Evolutionary conservation across 2,329 filamentous ascomycete species (phyloP), one percentile per base, ranked within the genome.

Genomic region (Calonectria pseudoturangicola): DNA sequence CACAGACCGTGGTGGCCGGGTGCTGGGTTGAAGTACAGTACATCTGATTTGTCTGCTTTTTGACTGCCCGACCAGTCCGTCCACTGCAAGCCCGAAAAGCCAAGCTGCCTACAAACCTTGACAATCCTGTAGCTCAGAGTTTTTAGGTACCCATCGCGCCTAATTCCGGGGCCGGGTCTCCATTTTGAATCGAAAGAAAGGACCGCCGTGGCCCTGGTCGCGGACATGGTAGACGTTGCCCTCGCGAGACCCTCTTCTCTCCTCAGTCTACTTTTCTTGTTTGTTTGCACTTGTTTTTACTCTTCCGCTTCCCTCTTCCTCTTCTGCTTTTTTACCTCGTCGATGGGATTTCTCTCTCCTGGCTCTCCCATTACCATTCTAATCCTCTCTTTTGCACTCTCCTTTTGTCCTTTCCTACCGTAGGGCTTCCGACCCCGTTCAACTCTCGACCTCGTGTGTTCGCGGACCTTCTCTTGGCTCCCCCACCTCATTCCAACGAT

Each of bases 171-270:
- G 68, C 64, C 73, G 68, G 70, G 73, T 70, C 74, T 68, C 66
- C 75, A 74, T 77, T 60, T 60, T 76, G 71, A 69, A 78, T 78
- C 73, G 64, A 76, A 78, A 74, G 76, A 75, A 63, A 67, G 54
- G 70, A 71, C 64, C 70, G 47, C 69, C 67, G 70, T 70, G 54
- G 73, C 76, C 76, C 77, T 69, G 50, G 60, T 62, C 51, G 51
- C 43, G 71, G 76, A 77, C 72, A 54, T 73, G 56, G 68, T 77
- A 68, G 63, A 70, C 68, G 60, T 69, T 67, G 54, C 73, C 69
- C 51, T 51, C 45, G 47, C 54, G 66, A 74, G 74, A 70, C 71
- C 68, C 74, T 76, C 75, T 66, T 75, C 72, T 72, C 66, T 66
- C 54, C 33, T 58, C 54, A 41, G 54, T 60, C 54, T 60, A 60